phyloP scores from a whole-genome alignment of 805 yeast species.

The Barnettozyma sp. region DNA sequence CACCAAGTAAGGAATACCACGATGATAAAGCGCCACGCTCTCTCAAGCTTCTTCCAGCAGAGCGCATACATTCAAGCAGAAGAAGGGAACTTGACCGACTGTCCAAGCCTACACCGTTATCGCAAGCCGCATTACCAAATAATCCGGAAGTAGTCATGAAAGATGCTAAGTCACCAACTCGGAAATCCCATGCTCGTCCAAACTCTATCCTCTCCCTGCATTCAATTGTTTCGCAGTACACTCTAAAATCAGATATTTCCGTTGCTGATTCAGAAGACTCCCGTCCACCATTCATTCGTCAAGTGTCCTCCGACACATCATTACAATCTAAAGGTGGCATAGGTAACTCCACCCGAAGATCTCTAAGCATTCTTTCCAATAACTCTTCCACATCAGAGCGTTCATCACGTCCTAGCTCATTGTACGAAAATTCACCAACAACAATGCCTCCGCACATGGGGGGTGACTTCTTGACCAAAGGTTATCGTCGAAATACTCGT shows the following conservation, averaged over 20 bases:
- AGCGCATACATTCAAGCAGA: too few relatives aligned
- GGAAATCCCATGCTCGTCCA: constrained; percentile 30
- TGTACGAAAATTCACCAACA: constrained; percentile 29
- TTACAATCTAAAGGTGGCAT: constrained; percentile 14
- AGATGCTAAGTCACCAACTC: constrained; percentile 26
- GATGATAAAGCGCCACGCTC: too few relatives aligned
- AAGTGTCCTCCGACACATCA: constrained; percentile 20
- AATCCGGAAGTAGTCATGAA: too few relatives aligned
- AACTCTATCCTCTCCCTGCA: constrained; percentile 46
- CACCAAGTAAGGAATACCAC: too few relatives aligned
- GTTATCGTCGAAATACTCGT: neutral
- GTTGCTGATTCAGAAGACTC: constrained; percentile 19
- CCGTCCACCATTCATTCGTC: constrained; percentile 20
- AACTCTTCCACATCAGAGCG: constrained; percentile 34
- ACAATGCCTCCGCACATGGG: constrained; percentile 1
- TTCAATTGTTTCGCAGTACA: constrained; percentile 39
- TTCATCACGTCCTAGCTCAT: constrained; percentile 34
- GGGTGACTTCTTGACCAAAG: constrained; percentile 2
- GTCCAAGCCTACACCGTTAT: too few relatives aligned
- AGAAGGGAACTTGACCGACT: too few relatives aligned
- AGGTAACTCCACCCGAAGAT: constrained; percentile 24
- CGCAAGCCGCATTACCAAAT: too few relatives aligned
- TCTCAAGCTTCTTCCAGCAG: too few relatives aligned
- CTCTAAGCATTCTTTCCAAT: constrained; percentile 31
- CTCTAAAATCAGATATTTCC: constrained; percentile 46